A percentile compares a stretch with the other conserved stretches of the same genome.
Evolutionary conservation across 192 early-diverging fungal species (phyloP).

Genomic region (Tieghemiomyces parasiticus): DNA sequence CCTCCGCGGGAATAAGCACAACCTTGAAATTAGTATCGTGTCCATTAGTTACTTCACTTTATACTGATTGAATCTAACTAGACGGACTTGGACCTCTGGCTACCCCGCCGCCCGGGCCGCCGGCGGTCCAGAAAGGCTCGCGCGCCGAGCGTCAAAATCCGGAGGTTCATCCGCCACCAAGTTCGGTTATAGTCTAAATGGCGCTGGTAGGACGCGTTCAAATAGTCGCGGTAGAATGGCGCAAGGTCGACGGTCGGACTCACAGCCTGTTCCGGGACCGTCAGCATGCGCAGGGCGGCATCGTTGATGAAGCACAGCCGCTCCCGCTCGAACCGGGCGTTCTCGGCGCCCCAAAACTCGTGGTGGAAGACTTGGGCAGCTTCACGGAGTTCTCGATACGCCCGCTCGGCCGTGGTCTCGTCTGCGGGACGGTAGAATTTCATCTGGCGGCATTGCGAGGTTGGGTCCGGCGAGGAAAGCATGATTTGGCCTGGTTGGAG

Average conservation of each 20-base stretch:
- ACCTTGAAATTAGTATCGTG: too few species aligned
- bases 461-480: conserved; percentile 1
- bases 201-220: neutral
- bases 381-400: conserved; percentile 9
- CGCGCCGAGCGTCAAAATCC: neutral
- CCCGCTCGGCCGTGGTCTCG: conserved; percentile 4
- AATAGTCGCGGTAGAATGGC: neutral
- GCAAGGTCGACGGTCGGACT: neutral
- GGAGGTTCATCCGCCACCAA: neutral
- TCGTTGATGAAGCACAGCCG: neutral
- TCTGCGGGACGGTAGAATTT: conserved; percentile 8
- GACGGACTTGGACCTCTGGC: too few species aligned
- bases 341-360: neutral
- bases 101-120: too few species aligned
- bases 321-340: neutral
- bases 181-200: neutral
- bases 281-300: neutral
- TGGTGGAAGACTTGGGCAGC: neutral
- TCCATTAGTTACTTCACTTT: too few species aligned
- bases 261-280: neutral
- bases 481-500: conserved; percentile 6
- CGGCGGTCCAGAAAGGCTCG: neutral
- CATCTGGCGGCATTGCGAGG: neutral
- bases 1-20: too few species aligned
- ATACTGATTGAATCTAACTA: too few species aligned